Percentiles rank a stretch among this genome's conserved stretches.
These are phyloP conservation scores for Coleophoma eucalyptorum DNA, from an alignment of 2,329 filamentous ascomycete species.

Conservation along the genomic window DNA sequence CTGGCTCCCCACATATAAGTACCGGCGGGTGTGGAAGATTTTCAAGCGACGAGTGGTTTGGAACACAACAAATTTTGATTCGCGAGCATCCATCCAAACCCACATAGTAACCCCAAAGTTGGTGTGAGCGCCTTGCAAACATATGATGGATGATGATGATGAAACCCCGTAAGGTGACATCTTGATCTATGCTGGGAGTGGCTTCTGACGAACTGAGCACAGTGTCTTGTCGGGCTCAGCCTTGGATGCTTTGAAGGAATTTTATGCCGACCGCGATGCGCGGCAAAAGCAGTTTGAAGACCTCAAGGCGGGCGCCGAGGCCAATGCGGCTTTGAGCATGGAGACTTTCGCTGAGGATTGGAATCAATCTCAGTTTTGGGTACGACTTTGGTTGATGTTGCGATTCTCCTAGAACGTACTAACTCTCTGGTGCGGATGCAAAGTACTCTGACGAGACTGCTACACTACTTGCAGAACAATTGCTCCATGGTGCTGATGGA, in stretches of 20 bases:
- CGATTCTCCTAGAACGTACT: not conserved
- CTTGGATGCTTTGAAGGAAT: slow-evolving; percentile 66
- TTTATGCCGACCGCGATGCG: slow-evolving; percentile 69
- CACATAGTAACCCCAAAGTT: not conserved
- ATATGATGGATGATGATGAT: slow-evolving; percentile 8
- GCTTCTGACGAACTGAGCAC: not conserved
- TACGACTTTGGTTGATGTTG: slow-evolving; percentile 32
- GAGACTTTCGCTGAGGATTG: slow-evolving; percentile 75
- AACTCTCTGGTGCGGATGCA: not conserved
- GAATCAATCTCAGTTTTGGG: slow-evolving; percentile 84
- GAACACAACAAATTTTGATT: not conserved
- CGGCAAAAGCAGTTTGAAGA: slow-evolving; percentile 64
- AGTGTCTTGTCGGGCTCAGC: slow-evolving; percentile 59
- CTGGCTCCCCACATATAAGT: no score
- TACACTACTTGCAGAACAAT: slow-evolving; percentile 54
- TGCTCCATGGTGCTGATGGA: slow-evolving; percentile 57
- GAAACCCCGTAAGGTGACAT: slow-evolving; percentile 11
- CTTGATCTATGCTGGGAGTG: not conserved
- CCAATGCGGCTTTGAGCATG: slow-evolving; percentile 49
- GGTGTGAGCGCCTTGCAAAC: not conserved
- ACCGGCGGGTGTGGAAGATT: no score
- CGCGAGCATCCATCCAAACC: not conserved
- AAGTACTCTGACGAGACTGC: slow-evolving; percentile 74
- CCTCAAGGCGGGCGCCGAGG: slow-evolving; percentile 55
- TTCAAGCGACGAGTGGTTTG: not conserved